Evolutionary conservation across 1,284 basidiomycete species (phyloP).

Genomic region (Heterobasidion annosum): DNA sequence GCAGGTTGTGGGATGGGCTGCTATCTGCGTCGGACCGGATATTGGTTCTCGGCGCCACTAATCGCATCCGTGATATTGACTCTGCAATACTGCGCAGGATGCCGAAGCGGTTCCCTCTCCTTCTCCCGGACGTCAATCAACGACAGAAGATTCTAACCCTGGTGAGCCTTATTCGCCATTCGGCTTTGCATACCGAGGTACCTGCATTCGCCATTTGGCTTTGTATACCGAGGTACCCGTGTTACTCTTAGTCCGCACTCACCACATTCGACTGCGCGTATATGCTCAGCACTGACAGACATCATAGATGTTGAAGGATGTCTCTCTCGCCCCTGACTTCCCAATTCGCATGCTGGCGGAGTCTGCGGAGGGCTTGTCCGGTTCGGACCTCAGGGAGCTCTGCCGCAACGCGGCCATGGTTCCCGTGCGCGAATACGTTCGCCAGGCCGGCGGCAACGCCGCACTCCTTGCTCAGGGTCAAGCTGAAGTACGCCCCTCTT

Average conservation of each 20-base stretch:
- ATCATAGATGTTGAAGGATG: conserved; percentile 75
- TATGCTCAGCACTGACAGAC: background rate
- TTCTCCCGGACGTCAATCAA: conserved; percentile 76
- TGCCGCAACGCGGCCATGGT: conserved; percentile 91
- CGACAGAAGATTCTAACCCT: conserved; percentile 84
- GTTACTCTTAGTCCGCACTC: background rate
- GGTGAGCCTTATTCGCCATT: conserved; percentile 31
- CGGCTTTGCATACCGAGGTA: background rate
- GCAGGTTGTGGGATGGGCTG: conserved; percentile 94
- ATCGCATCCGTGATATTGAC: conserved; percentile 94
- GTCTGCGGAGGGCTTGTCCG: conserved; percentile 75
- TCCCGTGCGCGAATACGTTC: conserved; percentile 83
- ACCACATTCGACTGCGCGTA: background rate
- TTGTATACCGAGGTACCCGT: background rate
- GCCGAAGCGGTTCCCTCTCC: conserved; percentile 95
- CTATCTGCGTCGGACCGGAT: conserved; percentile 80
- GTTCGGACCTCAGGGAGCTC: conserved; percentile 91
- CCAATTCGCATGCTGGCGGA: conserved; percentile 61
- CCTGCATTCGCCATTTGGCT: too few relatives aligned
- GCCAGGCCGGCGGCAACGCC: conserved; percentile 44
- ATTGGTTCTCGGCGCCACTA: conserved; percentile 92
- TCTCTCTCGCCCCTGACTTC: conserved; percentile 60
- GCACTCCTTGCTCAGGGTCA: conserved; percentile 44
- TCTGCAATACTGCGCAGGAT: conserved; percentile 91
- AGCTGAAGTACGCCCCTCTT: conserved; percentile 35